Base-by-base conservation (phyloP, 1,284 basidiomycete genomes). In the Austroboletus novae-zelandiae region DNA sequence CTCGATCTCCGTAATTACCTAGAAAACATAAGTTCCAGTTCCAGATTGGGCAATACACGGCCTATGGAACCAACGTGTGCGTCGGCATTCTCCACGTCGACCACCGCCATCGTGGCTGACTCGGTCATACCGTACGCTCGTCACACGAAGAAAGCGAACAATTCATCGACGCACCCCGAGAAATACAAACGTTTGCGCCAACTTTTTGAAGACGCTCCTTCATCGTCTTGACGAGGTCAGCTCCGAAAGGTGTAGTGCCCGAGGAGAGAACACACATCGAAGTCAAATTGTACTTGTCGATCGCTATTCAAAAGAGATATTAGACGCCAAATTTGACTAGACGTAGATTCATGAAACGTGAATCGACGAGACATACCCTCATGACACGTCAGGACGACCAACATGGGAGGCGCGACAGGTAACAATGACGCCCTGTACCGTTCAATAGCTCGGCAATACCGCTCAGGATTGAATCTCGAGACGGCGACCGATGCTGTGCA, bases 341-440 rank as follows among this genome's bases (percentile, higher is more conserved):
- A 27, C 9, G 27, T 9, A 7, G 27, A 27, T 6, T 1, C 27
- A 27, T 9, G 27, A 27, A 37, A 34, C 15, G 9, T 3, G 10
- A 13, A 34, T 34, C 17, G 9, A 25, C 5, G 17, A 29, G 18
- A 50, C 72, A 31, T 56, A 81, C 83, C 80, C 17, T 81, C 77
- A 59, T 86, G 83, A 45, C 81, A 81, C 1, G 83, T 74, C 25
- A 94, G 74, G 2, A 82, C 74, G 7, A 96, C 83, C 6, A 94
- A 72, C 42, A 97, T 84, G 0, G 94, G 94, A 0, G 94, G 94
- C 0, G 95, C 94, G 39, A 96, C 76, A 6, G 92, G 71, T 1
- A 77, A 63, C 36, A 71, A 46, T 0, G 86, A 87, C 47, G 85
- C 76, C 47, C 75, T 78, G 71, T 89, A 90, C 56, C 76, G 75